Evolutionary conservation across 371 early-diverging fungal species (phyloP), one percentile per base, ranked within the genome.

Genomic region (Choanephora cucurbitarum): DNA sequence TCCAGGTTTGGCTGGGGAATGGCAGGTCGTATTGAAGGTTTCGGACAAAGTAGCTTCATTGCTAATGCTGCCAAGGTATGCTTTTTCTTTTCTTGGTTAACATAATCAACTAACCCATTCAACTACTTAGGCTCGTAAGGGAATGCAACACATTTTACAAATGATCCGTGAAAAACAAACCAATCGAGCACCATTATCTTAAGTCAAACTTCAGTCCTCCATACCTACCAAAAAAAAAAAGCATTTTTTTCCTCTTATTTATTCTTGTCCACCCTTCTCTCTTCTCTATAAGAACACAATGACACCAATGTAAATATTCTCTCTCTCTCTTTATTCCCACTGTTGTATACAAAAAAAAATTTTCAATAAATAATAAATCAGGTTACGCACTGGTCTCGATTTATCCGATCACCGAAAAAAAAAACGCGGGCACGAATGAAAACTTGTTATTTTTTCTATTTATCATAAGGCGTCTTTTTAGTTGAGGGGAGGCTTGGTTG

Each of bases 1-100:
- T 93, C 93, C 18, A 92, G 88, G 46, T 85, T 94, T 52, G 92
- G 92, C 13, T 97, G 91, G 87, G 91, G 90, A 31, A 72, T 97
- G 49, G 87, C 91, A 41, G 73, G 82, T 24, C 64, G 80, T 46
- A 86, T 97, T 57, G 98, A 97, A 73, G 78, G 78, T 33, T 95
- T 95, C 77, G 94, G 98, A n/a, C 77, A 94, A 55, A 84, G 81
- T 42, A 80, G 83, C 55, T 93, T 96, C 69, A 84, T 88, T 50
- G 91, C 93, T 33, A 94, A 93, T 66, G 83, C 92, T 23, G 75
- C 74, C 31, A 90, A 85, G 75, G 91, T 89, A 65, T 49, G 34
- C 58, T 31, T 22, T 52, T 15, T 43, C 31, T 22, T 49, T 18
- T 40, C n/a, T 42, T n/a, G 10, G 33, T n/a, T 19, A 43, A 10